Base-by-base conservation (phyloP, 2,329 filamentous ascomycete genomes). In the Monosporascus sp. region DNA sequence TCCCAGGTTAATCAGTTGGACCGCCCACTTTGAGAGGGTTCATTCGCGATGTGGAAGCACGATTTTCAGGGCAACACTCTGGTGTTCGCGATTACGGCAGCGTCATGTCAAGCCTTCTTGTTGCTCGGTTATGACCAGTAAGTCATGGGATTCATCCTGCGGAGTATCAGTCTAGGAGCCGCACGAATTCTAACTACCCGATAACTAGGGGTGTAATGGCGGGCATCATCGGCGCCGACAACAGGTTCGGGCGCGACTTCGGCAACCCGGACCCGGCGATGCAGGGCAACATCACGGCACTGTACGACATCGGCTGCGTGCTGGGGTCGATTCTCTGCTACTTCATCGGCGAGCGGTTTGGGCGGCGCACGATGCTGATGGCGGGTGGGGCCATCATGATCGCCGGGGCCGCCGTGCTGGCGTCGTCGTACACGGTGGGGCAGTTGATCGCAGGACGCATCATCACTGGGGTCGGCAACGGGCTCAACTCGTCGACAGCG, bases 381-480 rank as follows among this genome's bases (percentile, higher is more conserved):
- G 56, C 69, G 0, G 74, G 73, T 7, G 72, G 70, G 0, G 53
- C 64, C 3, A 70, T 74, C 41, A 76, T 77, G 72, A 61, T 77
- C 7, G 58, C 77, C 22, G 75, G 75, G 14, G 70, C 75, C 0
- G 62, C 68, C 11, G 70, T 78, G 20, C 70, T 75, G 24, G 65
- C 66, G 0, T 68, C 70, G 1, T 71, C 75, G 0, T 71, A 66
- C 40, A 67, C 64, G 0, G 57, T 74, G 2, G 64, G 67, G 1
- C 75, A 78, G 52, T 68, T 79, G 37, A 71, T 79, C 16, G 68
- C 73, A 16, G 76, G 74, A 0, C 65, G 76, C 24, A 71, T 77
- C 48, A 68, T 78, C 19, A 75, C 74, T 2, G 75, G 75, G 0
- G 62, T 78, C 26, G 72, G 72, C 2, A 72, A 73, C 26, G 67